phyloP scores from a whole-genome alignment of 176 grass and related monocot species.

The Urochloa ruziziensis region DNA sequence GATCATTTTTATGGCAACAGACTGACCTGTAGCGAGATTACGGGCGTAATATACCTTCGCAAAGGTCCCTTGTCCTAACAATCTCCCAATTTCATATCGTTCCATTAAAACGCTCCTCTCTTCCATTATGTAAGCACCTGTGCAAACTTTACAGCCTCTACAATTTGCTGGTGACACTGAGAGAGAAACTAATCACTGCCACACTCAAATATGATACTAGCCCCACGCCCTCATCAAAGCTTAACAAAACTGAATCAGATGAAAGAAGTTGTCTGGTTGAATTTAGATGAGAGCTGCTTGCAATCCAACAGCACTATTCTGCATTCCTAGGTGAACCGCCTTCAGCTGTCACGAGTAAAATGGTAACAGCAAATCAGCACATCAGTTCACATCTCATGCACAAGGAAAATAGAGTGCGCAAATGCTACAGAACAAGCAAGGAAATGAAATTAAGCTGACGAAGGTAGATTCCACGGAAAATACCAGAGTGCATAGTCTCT shows the following conservation, averaged over 20 bases:
- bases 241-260: neutral
- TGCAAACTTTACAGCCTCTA: neutral
- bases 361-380: slow-evolving; percentile 10
- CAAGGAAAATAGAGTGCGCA: neutral
- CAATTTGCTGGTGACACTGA: neutral
- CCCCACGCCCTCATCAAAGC: neutral
- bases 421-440: neutral
- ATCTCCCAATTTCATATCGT: slow-evolving; percentile 66
- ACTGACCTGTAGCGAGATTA: slow-evolving; percentile 51
- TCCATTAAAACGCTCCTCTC: slow-evolving; percentile 55
- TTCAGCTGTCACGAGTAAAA: neutral
- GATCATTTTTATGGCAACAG: slow-evolving; percentile 79
- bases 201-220: slow-evolving; percentile 9
- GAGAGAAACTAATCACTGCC: slow-evolving; percentile 21
- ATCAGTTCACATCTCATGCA: slow-evolving; percentile 23
- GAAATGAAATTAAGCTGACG: neutral
- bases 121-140: slow-evolving; percentile 33
- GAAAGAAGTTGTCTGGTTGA: slow-evolving; percentile 10
- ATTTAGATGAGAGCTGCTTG: slow-evolving; percentile 10
- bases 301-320: slow-evolving; percentile 35
- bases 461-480: neutral
- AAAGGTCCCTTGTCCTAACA: slow-evolving; percentile 76
- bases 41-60: slow-evolving; percentile 79
- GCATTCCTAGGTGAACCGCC: slow-evolving; percentile 30
- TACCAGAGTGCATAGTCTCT: neutral